phyloP scores from a whole-genome alignment of 257 asterid species.

The Vinca minor region DNA sequence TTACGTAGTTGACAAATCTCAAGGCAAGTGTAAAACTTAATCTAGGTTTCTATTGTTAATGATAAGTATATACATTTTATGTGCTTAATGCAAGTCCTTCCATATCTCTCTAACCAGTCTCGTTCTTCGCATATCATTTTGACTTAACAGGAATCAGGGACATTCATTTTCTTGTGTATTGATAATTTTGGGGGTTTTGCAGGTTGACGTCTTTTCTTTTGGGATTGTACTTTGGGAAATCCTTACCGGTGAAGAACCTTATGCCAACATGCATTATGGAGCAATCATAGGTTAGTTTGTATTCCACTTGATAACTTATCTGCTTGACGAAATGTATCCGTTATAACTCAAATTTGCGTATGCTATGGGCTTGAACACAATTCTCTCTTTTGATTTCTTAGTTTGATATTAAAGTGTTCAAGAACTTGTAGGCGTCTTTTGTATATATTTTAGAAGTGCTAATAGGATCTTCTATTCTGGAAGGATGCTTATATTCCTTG shows the following conservation, averaged over 20 bases:
- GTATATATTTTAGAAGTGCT: background rate
- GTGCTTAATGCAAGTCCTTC: background rate
- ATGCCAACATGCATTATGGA: slow-evolving; percentile 95
- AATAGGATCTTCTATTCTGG: background rate
- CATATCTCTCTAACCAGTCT: background rate
- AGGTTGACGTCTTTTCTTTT: slow-evolving; percentile 94
- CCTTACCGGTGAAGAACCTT: slow-evolving; percentile 96
- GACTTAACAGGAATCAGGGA: background rate
- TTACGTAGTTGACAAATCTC: too few species aligned
- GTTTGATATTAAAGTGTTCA: background rate
- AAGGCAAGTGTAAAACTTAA: background rate
- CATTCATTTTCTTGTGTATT: slow-evolving; percentile 7
- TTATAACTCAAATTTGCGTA: background rate
- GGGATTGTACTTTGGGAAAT: slow-evolving; percentile 96
- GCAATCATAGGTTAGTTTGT: slow-evolving; percentile 71
- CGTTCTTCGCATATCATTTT: background rate
- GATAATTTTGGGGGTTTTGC: slow-evolving; percentile 17
- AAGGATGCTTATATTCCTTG: background rate
- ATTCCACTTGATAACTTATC: slow-evolving; percentile 5
- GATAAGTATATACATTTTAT: background rate
- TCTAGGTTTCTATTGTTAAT: background rate
- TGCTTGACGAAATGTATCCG: background rate
- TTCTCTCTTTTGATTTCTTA: background rate
- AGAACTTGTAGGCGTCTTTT: background rate
- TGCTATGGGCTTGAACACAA: background rate